Evolutionary conservation across 1,284 basidiomycete genomes (phyloP), one percentile per base, ranked within the genome.

Genomic region (Pseudozyma pruni): DNA sequence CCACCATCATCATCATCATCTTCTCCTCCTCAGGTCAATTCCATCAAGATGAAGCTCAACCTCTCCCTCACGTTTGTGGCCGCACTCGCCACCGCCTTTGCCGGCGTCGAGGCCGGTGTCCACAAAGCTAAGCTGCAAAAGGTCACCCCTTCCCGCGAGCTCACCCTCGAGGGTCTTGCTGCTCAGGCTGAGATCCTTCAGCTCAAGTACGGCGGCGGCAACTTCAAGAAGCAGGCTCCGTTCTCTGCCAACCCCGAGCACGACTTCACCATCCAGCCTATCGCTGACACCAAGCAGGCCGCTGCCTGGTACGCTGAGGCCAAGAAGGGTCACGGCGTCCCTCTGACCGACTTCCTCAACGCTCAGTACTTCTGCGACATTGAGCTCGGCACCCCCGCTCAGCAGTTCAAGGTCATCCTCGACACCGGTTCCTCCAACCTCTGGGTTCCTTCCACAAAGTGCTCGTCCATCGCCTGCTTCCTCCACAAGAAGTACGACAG

Each of bases 401-500:
- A 95, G 84, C 85, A 82, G 37, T 69, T 78, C 46, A 72, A 92
- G 92, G 84, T 94, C 73, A 88, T 93, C 58, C 87, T 93, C 63
- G 92, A 93, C 81, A 93, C 91, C 45, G 92, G 91, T 22, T 94
- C 93, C 41, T 90, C 91, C 83, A 95, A 95, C 83, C 87, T 95
- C 19, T 96, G 93, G 93, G 91, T 96, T 7, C 96, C 96, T 10
- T 93, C 93, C 77, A 84, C 85, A 31, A 84, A 88, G 73, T 99
- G 96, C 86, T 91, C 89, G 11, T 95, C 93, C 31, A 98, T 99
- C 78, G 94, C 96, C 23, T 99, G 96, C 86, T 98, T 98, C 90
- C 86, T 96, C 42, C 95, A 98, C 82, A 80, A 88, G 80, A 97
- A 97, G 86, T 98, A 98, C 83, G 91, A 98, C 79, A 90, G 91